phyloP scores from a whole-genome alignment of 179 eudicot species.

The Beta lomatogona region DNA sequence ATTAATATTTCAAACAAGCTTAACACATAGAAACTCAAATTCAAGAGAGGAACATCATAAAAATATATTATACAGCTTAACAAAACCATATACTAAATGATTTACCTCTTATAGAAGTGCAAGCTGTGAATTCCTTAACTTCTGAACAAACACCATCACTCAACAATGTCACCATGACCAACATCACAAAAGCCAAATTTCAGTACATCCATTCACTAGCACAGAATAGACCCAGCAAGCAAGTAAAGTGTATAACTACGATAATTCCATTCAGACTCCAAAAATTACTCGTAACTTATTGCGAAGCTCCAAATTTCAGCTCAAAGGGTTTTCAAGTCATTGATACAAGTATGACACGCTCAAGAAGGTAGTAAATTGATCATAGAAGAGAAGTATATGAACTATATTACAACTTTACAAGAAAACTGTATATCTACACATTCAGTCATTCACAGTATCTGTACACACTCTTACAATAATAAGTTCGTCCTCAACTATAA shows the following conservation, averaged over 20 bases:
- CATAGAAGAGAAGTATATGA: not conserved
- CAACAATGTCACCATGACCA: not conserved
- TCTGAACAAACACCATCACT: not conserved
- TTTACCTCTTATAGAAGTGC: not conserved
- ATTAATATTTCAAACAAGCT: not conserved
- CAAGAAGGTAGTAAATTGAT: conserved; percentile 3
- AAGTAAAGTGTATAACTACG: not conserved
- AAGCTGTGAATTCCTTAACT: not conserved
- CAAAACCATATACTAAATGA: not conserved
- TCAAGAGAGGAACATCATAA: not conserved
- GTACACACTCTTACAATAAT: conserved; percentile 6
- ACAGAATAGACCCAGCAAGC: not conserved
- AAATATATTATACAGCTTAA: no score
- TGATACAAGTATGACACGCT: not conserved
- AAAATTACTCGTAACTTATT: not conserved
- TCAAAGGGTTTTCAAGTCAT: not conserved
- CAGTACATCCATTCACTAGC: not conserved
- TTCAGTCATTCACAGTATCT: conserved; percentile 2
- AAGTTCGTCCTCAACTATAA: no score
- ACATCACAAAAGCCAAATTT: not conserved
- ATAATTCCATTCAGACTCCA: not conserved
- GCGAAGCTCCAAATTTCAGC: not conserved
- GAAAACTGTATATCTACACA: not conserved
- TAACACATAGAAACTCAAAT: not conserved
- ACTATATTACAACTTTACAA: not conserved